These are phyloP conservation scores for Didymella sp. DNA, from an alignment of 2,329 filamentous ascomycete genomes.

Conservation along the genomic window DNA sequence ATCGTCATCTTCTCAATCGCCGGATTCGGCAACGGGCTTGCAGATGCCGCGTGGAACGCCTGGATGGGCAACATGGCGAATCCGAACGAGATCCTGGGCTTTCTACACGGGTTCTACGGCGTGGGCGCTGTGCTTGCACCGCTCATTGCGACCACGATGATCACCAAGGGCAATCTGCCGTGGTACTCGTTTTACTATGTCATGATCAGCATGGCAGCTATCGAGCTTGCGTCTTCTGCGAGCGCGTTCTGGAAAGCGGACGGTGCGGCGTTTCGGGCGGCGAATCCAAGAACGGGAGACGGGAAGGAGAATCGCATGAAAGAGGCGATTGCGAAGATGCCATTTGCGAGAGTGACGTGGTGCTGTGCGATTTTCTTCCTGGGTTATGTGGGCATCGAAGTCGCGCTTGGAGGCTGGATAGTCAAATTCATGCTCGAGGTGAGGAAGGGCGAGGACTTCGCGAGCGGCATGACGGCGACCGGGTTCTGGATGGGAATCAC, in stretches of 20 bases:
- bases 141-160: conserved; percentile 74
- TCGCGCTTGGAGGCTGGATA: conserved; percentile 80
- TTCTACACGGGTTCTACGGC: conserved; percentile 76
- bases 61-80: conserved; percentile 75
- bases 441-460: conserved; percentile 71
- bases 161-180: conserved; percentile 65
- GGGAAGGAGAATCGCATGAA: conserved; percentile 59
- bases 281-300: conserved; percentile 54
- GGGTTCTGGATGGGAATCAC: conserved; percentile 88
- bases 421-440: conserved; percentile 83
- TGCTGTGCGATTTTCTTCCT: conserved; percentile 76
- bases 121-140: conserved; percentile 73
- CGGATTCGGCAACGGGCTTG: conserved; percentile 75
- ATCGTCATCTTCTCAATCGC: conserved; percentile 70
- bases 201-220: conserved; percentile 66
- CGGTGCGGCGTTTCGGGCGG: conserved; percentile 63
- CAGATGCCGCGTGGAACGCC: conserved; percentile 63
- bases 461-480: conserved; percentile 76
- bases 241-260: conserved; percentile 70
- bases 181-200: conserved; percentile 83
- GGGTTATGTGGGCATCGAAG: conserved; percentile 80
- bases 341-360: conserved; percentile 69
- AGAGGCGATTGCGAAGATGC: conserved; percentile 56
- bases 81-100: conserved; percentile 75
- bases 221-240: conserved; percentile 63